phyloP scores from a whole-genome alignment of 176 grass and related monocot species.

The Raddia guianensis region DNA sequence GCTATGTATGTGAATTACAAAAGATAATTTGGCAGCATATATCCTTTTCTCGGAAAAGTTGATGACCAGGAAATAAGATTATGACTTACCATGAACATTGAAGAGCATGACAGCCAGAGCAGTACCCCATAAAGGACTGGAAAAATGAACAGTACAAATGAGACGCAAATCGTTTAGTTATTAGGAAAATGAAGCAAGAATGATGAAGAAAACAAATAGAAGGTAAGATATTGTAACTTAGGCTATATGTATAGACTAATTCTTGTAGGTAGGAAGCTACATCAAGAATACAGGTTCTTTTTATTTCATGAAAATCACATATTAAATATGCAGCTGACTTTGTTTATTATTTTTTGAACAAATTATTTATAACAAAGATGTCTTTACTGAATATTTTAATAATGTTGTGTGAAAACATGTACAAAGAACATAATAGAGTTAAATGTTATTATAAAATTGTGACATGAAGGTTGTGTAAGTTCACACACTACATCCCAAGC shows the following conservation, averaged over 20 bases:
- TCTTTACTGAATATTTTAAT: neutral
- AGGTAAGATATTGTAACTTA: neutral
- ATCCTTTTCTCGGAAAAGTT: conserved; percentile 18
- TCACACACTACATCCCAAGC: neutral
- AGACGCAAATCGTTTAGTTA: conserved; percentile 27
- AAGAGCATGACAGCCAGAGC: conserved; percentile 74
- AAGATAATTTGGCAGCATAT: conserved; percentile 7
- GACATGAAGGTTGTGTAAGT: neutral
- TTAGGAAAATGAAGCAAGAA: conserved; percentile 25
- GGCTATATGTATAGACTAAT: neutral
- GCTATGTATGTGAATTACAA: neutral
- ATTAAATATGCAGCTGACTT: neutral
- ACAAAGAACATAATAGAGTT: neutral
- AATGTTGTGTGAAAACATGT: neutral
- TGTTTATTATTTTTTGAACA: neutral
- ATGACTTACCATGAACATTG: conserved; percentile 78
- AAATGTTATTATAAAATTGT: neutral
- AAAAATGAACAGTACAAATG: conserved; percentile 30
- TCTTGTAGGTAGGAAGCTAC: neutral
- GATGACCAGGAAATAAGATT: conserved; percentile 9
- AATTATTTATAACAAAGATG: neutral
- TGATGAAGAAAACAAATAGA: neutral
- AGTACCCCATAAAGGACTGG: conserved; percentile 83
- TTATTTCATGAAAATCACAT: neutral
- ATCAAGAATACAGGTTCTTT: neutral